Base-by-base conservation (phyloP, 768 basidiomycete species). In the Hygrophorus russula region DNA sequence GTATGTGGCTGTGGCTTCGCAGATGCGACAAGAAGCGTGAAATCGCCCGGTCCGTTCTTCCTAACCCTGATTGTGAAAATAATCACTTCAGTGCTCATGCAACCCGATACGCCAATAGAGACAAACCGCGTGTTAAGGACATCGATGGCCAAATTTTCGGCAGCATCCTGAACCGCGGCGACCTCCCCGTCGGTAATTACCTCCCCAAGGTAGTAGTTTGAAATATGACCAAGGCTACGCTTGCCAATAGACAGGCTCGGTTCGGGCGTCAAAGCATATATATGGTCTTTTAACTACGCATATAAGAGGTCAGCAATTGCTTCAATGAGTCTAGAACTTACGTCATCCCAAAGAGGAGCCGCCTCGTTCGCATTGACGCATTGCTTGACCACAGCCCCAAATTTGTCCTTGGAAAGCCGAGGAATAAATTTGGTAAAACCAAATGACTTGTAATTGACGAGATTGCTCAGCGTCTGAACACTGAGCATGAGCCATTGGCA, bases 391-490 rank as follows among this genome's bases (percentile, higher is more conserved):
- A 83, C 75, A 5, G 66, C 67, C 32, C 69, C 73, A 54, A 93
- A 89, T 51, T 74, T 78, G 12, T 65, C 69, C 17, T 68, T 53
- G 2, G 75, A 53, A 36, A 85, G 53, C 15, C 90, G 80, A 15
- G 90, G 88, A 38, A 89, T 56, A 51, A 93, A 82, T 64, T 93
- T 92, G 34, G 83, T 85, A 54, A 82, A 84, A 1, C 89, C 89
- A 49, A 92, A 92, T 2, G 70, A 73, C 57, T 76, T 85, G 63
- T 79, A 89, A 61, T 90, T 90, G 17, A 75, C 73, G 15, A 82
- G 65, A 55, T 80, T 80, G 56, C 72, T 74, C 46, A 82, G 52
- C 11, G 72, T 71, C 71, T 73, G 45, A 31, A 41, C 14, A 31
- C 15, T n/a, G 32, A 35, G 27, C 8, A 12, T 29, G 18, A 6